A percentile compares a stretch with the other conserved stretches of the same genome.
Evolutionary conservation across 2,329 filamentous ascomycete genomes (phyloP).

Genomic region (Biscogniauxia marginata): DNA sequence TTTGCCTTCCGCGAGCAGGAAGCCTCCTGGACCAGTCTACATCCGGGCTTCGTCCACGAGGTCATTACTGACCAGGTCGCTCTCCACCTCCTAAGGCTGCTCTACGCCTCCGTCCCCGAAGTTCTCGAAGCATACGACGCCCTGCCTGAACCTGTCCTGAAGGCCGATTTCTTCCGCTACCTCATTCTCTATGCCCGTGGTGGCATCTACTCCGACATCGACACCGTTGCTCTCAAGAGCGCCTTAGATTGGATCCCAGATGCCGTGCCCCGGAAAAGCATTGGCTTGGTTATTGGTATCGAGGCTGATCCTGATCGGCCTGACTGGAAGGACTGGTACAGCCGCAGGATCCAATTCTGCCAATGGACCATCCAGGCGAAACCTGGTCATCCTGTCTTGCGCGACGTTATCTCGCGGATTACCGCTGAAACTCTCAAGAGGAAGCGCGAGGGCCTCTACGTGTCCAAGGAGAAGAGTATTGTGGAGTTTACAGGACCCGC

Average conservation of each 20-base stretch:
- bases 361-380: conserved; percentile 99
- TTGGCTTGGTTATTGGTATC: conserved; percentile 90
- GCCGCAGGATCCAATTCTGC: conserved; percentile 93
- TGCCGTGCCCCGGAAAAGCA: conserved; percentile 69
- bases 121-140: conserved; percentile 74
- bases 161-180: conserved; percentile 78
- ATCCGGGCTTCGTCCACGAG: conserved; percentile 93
- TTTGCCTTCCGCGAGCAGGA: conserved; percentile 84
- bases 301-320: conserved; percentile 91
- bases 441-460: conserved; percentile 57
- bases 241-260: conserved; percentile 85
- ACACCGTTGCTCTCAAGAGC: conserved; percentile 80
- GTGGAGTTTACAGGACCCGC: conserved; percentile 95
- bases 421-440: conserved; percentile 76
- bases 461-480: conserved; percentile 66
- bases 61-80: conserved; percentile 92
- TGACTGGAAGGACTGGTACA: conserved; percentile 96
- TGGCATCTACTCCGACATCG: conserved; percentile 83
- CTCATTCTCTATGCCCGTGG: conserved; percentile 62
- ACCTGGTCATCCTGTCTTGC: conserved; percentile 86
- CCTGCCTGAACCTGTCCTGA: conserved; percentile 71
- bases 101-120: conserved; percentile 81
- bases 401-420: conserved; percentile 83
- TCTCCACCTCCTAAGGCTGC: conserved; percentile 74
- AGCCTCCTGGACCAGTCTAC: conserved; percentile 82